These are phyloP conservation scores for Talaromyces borbonicus DNA, from an alignment of 495 filamentous ascomycete species.

Conservation along the genomic window DNA sequence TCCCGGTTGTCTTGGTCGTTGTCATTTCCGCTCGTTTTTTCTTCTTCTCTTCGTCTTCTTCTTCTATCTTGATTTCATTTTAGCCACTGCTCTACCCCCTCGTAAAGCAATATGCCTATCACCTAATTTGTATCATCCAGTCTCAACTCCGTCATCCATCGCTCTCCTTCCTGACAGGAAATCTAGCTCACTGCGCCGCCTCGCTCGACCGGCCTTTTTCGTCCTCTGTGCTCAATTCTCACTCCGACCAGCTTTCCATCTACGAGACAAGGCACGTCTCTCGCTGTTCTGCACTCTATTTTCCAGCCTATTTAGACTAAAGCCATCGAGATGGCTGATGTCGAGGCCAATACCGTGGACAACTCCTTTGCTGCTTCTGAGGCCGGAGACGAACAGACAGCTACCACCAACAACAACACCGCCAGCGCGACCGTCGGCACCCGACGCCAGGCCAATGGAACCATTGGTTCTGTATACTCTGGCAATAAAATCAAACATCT, in stretches of 20 bases:
- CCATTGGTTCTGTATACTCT: constrained; percentile 59
- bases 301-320: no score
- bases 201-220: neutral
- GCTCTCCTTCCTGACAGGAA: neutral
- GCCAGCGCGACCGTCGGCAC: constrained; percentile 48
- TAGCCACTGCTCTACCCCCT: no score
- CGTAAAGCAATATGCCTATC: neutral
- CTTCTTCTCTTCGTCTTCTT: neutral
- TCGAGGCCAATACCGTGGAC: constrained; percentile 32
- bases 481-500: constrained; percentile 93
- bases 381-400: constrained; percentile 30
- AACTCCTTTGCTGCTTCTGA: constrained; percentile 38
- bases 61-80: neutral
- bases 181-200: neutral
- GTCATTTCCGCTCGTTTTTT: no score
- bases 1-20: no score
- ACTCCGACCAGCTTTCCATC: no score
- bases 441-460: constrained; percentile 55
- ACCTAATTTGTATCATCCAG: neutral
- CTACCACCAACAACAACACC: constrained; percentile 42
- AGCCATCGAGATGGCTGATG: constrained; percentile 26
- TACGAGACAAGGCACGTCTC: no score
- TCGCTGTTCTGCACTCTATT: no score
- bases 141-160: neutral
- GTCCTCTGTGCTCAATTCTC: no score